A percentile compares a stretch with the other conserved stretches of the same genome.
These are phyloP conservation scores for Blastocystis sp. DNA, from an alignment of 352 stramenopile genomes.

Conservation along the genomic window DNA sequence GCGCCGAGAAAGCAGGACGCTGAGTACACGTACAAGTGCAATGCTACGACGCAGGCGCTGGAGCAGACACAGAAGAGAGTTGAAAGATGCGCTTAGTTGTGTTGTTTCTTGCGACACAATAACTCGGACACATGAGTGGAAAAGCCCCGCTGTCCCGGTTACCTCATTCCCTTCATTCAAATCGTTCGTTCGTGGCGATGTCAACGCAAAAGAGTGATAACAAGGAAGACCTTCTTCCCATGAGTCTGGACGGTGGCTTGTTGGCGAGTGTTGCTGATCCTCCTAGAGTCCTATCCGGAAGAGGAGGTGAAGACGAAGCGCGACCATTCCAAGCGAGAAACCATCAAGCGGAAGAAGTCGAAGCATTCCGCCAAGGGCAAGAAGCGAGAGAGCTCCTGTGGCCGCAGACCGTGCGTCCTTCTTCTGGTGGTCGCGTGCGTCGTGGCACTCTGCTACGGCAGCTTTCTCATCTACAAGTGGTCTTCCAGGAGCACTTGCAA, in stretches of 20 bases:
- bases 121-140: neutral
- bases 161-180: neutral
- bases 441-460: neutral
- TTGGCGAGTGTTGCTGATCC: too few species aligned
- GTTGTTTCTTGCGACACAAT: conserved; percentile 19
- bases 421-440: neutral
- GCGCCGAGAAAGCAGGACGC: neutral
- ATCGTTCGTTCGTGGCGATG: neutral
- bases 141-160: neutral
- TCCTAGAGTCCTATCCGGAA: too few species aligned
- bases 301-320: too few species aligned
- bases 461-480: neutral
- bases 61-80: neutral
- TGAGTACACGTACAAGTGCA: conserved; percentile 25
- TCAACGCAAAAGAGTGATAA: neutral
- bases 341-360: too few species aligned
- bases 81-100: neutral
- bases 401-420: neutral
- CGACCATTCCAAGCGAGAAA: too few species aligned
- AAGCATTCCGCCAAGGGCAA: too few species aligned
- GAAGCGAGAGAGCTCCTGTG: too few species aligned
- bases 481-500: neutral
- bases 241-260: neutral
- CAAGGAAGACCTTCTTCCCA: neutral
- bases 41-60: neutral